Evolutionary conservation across 78 protist genomes (phyloP).

Genomic region (Dictyostelium citrinum): DNA sequence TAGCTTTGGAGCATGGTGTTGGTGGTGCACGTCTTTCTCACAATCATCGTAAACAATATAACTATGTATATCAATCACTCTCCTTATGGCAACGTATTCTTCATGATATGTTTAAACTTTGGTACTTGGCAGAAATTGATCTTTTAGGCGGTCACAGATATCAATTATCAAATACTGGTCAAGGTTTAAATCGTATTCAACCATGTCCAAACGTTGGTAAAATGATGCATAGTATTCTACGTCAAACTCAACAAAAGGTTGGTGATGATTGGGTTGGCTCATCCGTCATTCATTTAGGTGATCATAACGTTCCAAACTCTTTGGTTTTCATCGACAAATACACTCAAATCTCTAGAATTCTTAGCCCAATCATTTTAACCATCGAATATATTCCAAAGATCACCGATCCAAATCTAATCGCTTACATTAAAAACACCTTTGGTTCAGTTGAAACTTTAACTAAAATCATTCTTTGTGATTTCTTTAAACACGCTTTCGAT

Average conservation of each 20-base stretch:
- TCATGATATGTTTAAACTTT: conserved; percentile 93
- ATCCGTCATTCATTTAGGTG: conserved; percentile 95
- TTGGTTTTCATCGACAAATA: conserved; percentile 97
- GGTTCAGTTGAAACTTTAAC: conserved; percentile 40
- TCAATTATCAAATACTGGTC: conserved; percentile 68
- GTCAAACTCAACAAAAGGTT: conserved; percentile 70
- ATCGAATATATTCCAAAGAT: conserved; percentile 51
- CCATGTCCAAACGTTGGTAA: conserved; percentile 69
- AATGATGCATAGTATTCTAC: conserved; percentile 81
- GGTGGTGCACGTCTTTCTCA: conserved; percentile 93
- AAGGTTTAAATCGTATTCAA: conserved; percentile 94
- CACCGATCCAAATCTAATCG: conserved; percentile 11
- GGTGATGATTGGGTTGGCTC: conserved; percentile 96
- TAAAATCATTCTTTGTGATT: conserved; percentile 89
- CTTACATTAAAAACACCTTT: conserved; percentile 57
- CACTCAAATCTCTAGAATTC: conserved; percentile 90
- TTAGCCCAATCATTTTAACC: conserved; percentile 84
- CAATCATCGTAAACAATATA: conserved; percentile 85
- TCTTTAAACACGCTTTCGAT: conserved; percentile 95
- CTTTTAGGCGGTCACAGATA: conserved; percentile 69
- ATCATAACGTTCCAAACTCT: conserved; percentile 97
- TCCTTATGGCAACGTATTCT: conserved; percentile 94
- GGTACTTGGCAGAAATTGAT: conserved; percentile 92
- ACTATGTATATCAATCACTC: conserved; percentile 92
- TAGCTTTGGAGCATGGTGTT: conserved; percentile 46